These are phyloP conservation scores for Irpex rosettiformis DNA, from an alignment of 1,284 basidiomycete genomes.

Conservation along the genomic window DNA sequence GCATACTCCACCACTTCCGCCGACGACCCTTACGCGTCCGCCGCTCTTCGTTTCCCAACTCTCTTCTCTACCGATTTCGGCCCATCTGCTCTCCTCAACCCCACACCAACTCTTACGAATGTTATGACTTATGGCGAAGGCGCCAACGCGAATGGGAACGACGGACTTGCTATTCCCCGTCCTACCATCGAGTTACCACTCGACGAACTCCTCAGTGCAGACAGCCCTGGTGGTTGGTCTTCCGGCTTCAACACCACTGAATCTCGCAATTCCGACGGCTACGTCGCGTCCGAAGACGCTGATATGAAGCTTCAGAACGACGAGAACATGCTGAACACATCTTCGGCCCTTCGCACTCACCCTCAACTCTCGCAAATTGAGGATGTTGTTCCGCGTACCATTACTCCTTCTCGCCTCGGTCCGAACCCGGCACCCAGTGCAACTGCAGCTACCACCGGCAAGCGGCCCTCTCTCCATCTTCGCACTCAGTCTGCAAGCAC, in stretches of 20 bases:
- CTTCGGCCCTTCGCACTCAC: conserved; percentile 31
- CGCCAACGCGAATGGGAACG: conserved; percentile 40
- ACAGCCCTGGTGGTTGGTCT: conserved; percentile 34
- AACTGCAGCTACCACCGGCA: conserved; percentile 34
- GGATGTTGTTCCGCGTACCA: conserved; percentile 42
- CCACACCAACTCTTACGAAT: conserved; percentile 59
- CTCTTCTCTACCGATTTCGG: conserved; percentile 72
- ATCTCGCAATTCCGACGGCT: conserved; percentile 17
- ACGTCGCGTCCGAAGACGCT: conserved; percentile 28
- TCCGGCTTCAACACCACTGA: conserved; percentile 22
- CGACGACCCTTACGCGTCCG: conserved; percentile 14
- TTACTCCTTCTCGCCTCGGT: conserved; percentile 49
- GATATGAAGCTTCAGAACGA: conserved; percentile 27
- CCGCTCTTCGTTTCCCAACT: conserved; percentile 58
- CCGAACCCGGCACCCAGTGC: conserved; percentile 44
- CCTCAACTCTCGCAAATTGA: conserved; percentile 38
- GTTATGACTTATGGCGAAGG: conserved; percentile 74
- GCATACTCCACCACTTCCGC: conserved; percentile 18
- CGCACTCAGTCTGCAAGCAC: conserved; percentile 39
- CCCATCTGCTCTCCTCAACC: conserved; percentile 69
- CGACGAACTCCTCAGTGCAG: conserved; percentile 63
- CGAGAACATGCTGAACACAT: conserved; percentile 31
- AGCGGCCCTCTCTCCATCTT: conserved; percentile 56
- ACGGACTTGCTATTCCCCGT: conserved; percentile 60
- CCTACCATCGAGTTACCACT: conserved; percentile 79